These are phyloP conservation scores for Diplodia sapinea DNA, from an alignment of 2,329 filamentous ascomycete genomes.

Conservation along the genomic window DNA sequence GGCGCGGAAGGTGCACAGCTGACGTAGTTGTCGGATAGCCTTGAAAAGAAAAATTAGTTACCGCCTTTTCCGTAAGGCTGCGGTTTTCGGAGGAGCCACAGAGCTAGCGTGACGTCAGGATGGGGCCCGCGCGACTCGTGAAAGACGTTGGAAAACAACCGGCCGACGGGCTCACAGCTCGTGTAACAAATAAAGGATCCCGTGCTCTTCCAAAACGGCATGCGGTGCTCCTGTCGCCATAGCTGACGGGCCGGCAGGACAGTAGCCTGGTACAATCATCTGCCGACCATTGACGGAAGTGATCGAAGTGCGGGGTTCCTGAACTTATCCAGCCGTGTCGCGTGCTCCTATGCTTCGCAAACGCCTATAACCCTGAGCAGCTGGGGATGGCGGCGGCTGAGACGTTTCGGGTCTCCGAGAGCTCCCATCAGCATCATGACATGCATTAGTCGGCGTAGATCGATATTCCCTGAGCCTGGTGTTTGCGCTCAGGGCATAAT, in stretches of 20 bases:
- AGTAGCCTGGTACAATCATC: neutral
- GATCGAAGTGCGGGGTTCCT: neutral
- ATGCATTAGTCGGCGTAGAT: conserved; percentile 1
- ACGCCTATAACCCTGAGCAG: neutral
- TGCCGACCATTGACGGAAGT: neutral
- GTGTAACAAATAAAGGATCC: neutral
- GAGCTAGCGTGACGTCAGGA: conserved; percentile 8
- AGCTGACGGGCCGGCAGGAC: neutral
- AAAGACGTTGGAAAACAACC: neutral
- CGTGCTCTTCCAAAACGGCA: neutral
- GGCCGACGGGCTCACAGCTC: neutral
- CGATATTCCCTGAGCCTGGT: neutral
- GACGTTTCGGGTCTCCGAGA: neutral
- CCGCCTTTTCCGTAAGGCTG: conserved; percentile 18
- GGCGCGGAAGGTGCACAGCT: neutral
- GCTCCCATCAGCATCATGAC: conserved; percentile 8
- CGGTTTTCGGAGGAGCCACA: neutral
- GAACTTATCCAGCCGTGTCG: neutral
- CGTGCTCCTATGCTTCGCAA: neutral
- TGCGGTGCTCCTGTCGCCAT: neutral
- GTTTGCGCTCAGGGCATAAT: conserved; percentile 1
- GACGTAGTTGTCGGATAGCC: conserved; percentile 1
- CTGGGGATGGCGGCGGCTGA: neutral
- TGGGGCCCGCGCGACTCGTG: neutral
- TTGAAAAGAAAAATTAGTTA: neutral